A percentile compares a stretch with the other conserved stretches of the same genome.
Evolutionary conservation across 1,284 basidiomycete species (phyloP).

Genomic region (Vanrija sp.): DNA sequence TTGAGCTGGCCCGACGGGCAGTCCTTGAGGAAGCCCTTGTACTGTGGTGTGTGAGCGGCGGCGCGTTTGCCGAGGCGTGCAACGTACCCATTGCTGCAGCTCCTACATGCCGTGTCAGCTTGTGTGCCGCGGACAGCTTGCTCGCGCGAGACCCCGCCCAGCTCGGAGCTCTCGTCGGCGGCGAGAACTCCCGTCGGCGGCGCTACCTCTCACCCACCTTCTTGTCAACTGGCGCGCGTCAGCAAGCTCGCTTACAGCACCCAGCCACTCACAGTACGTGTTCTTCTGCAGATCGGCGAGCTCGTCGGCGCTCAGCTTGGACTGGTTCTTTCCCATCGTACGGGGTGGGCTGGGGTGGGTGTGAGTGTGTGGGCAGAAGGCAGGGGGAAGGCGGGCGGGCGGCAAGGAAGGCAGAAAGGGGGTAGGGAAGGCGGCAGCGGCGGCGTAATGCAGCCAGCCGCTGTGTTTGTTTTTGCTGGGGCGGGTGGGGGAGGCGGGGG

Average conservation of each 20-base stretch:
- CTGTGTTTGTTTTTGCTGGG: too few species aligned
- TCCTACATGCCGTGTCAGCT: constrained; percentile 53
- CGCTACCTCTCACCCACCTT: constrained; percentile 59
- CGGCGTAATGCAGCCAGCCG: too few species aligned
- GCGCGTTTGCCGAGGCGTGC: too few species aligned
- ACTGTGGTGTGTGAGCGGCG: constrained; percentile 53
- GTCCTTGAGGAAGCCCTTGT: constrained; percentile 98
- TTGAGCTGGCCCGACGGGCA: constrained; percentile 96
- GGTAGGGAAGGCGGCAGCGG: too few species aligned
- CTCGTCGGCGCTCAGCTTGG: constrained; percentile 92
- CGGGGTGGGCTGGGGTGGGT: background rate
- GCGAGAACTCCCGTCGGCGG: too few species aligned
- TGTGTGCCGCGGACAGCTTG: background rate
- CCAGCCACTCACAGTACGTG: constrained; percentile 78
- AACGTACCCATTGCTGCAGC: constrained; percentile 83
- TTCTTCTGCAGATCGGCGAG: constrained; percentile 94
- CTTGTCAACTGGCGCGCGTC: constrained; percentile 77
- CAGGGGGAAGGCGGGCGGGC: background rate
- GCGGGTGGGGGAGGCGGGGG: too few species aligned
- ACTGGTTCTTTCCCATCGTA: constrained; percentile 87
- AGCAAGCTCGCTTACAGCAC: background rate
- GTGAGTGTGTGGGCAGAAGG: background rate
- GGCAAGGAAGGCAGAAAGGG: too few species aligned
- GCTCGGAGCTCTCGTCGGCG: too few species aligned
- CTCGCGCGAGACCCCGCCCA: too few species aligned